Conservation (phyloP, 371 early-diverging fungal genomes). For the Mucor lusitanicus region DNA sequence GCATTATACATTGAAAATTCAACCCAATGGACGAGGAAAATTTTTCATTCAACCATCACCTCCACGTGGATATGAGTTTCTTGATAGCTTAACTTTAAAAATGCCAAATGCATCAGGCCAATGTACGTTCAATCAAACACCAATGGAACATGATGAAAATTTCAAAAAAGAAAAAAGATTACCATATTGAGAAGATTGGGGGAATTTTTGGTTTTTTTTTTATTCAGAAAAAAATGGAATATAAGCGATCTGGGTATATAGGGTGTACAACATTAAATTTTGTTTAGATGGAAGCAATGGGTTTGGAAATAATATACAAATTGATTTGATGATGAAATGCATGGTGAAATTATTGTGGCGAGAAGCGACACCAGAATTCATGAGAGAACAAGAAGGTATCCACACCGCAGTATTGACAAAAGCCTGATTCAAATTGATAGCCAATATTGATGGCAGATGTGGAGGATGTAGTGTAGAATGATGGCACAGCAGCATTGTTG, state of each 20-base stretch:
- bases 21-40: too few species aligned
- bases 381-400: conserved; percentile 11
- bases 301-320: not conserved
- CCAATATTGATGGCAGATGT: not conserved
- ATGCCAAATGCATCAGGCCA: not conserved
- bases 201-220: not conserved
- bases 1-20: too few species aligned
- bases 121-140: not conserved
- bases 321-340: not conserved
- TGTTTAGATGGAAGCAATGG: not conserved
- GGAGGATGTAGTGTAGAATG: not conserved
- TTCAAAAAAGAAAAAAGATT: not conserved
- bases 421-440: conserved; percentile 1
- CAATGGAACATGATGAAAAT: not conserved
- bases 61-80: not conserved
- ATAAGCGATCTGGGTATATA: not conserved
- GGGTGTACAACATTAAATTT: not conserved
- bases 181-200: not conserved
- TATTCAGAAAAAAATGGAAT: not conserved
- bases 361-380: not conserved
- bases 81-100: not conserved
- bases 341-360: not conserved
- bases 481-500: not conserved
- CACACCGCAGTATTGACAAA: conserved; percentile 21
- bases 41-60: not conserved